Percentiles rank a stretch among this genome's conserved stretches.
These are phyloP conservation scores for Leucogyrophana mollusca DNA, from an alignment of 768 basidiomycete genomes.

Conservation along the genomic window DNA sequence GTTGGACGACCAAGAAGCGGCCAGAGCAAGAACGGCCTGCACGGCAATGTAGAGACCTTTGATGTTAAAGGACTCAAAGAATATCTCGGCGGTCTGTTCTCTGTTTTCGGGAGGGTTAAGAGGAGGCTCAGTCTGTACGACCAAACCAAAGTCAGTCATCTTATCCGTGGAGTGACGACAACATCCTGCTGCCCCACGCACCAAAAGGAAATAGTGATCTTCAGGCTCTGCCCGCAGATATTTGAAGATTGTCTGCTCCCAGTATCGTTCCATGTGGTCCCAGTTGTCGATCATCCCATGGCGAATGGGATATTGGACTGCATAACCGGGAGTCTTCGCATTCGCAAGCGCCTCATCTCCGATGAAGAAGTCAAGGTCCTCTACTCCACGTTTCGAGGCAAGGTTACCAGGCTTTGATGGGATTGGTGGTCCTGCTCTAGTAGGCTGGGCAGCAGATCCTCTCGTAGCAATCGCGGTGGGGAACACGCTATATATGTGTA, in stretches of 20 bases:
- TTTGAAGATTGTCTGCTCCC: constrained; percentile 99
- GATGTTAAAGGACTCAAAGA: constrained; percentile 99
- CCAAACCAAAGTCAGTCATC: constrained; percentile 1
- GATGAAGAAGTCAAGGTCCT: constrained; percentile 99
- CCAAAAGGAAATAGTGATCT: constrained; percentile 97
- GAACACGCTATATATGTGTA: constrained; percentile 65
- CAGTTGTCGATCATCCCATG: constrained; percentile 98
- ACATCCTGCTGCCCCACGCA: too few relatives aligned
- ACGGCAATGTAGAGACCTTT: constrained; percentile 98
- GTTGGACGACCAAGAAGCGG: constrained; percentile 95
- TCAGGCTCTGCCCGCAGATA: constrained; percentile 98
- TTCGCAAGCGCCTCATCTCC: constrained; percentile 97
- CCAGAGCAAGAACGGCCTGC: constrained; percentile 96
- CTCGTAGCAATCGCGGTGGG: constrained; percentile 96
- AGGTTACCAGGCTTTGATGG: constrained; percentile 88
- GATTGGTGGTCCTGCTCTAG: constrained; percentile 70
- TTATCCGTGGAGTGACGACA: background rate
- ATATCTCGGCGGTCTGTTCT: constrained; percentile 98
- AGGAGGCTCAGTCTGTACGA: constrained; percentile 90
- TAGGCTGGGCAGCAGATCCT: constrained; percentile 58
- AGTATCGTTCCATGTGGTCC: constrained; percentile 99
- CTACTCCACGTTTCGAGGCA: constrained; percentile 94
- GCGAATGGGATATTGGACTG: constrained; percentile 93
- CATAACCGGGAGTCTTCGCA: constrained; percentile 91
- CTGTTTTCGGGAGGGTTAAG: constrained; percentile 98